Evolutionary conservation across 2,329 filamentous ascomycete genomes (phyloP).

Genomic region (Penicillium psychrosexuale): DNA sequence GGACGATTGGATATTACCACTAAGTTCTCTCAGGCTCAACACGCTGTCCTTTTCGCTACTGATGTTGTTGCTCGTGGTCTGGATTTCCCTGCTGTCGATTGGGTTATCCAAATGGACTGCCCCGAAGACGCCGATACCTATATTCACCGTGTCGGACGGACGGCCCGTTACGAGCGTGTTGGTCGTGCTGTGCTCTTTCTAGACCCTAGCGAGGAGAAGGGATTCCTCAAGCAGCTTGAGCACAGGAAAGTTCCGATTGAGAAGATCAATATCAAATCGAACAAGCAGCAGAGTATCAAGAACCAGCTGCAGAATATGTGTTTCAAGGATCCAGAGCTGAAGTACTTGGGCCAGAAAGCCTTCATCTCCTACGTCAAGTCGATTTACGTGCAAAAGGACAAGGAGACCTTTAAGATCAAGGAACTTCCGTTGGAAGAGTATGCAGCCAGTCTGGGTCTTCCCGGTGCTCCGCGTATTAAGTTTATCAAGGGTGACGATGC

Average conservation of each 20-base stretch:
- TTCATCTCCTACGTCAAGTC: conserved; percentile 89
- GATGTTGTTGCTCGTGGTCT: conserved; percentile 92
- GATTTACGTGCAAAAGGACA: conserved; percentile 83
- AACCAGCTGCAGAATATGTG: conserved; percentile 89
- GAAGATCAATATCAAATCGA: conserved; percentile 78
- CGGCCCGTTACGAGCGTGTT: conserved; percentile 85
- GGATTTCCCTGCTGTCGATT: conserved; percentile 95
- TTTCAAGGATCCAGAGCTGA: conserved; percentile 89
- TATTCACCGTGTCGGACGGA: conserved; percentile 91
- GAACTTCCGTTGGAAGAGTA: conserved; percentile 81
- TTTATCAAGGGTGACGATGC: conserved; percentile 87
- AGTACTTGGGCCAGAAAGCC: conserved; percentile 93
- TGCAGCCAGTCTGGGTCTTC: conserved; percentile 79
- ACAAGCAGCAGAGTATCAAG: conserved; percentile 83
- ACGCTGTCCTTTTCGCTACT: conserved; percentile 88
- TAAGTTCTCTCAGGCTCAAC: conserved; percentile 75
- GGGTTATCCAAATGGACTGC: conserved; percentile 98
- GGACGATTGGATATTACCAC: conserved; percentile 83
- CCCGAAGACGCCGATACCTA: conserved; percentile 97
- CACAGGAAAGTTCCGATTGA: conserved; percentile 88
- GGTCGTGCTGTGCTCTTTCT: conserved; percentile 88
- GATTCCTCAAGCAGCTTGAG: conserved; percentile 82
- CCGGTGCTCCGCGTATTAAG: conserved; percentile 88
- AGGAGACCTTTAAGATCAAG: conserved; percentile 82
- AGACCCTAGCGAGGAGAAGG: conserved; percentile 85